Evolutionary conservation across 148 eudicot genomes (phyloP).

Genomic region (Chenopodium berlandieri): DNA sequence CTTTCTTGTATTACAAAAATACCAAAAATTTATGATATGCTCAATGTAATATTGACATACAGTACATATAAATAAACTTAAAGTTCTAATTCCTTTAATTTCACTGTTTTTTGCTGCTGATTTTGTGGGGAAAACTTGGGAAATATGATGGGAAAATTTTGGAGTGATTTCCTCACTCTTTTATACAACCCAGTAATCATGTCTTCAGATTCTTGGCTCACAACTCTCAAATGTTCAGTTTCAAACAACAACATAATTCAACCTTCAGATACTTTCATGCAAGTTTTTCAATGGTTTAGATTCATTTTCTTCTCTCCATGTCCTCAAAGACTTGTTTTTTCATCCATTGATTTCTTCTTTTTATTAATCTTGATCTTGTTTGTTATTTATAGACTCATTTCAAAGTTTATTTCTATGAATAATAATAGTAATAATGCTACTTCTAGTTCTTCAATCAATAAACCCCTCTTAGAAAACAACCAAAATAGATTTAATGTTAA

Average conservation of each 20-base stretch:
- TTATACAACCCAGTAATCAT: neutral
- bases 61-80: too few species aligned
- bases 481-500: conserved; percentile 12
- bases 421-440: neutral
- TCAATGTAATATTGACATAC: too few species aligned
- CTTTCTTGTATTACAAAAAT: too few species aligned
- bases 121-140: neutral
- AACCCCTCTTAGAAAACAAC: conserved; percentile 42
- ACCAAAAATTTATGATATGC: too few species aligned
- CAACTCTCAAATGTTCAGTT: conserved; percentile 42
- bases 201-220: conserved; percentile 44
- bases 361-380: conserved; percentile 32
- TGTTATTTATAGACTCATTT: conserved; percentile 31
- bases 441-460: conserved; percentile 25
- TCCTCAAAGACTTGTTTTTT: conserved; percentile 48
- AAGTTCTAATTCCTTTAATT: too few species aligned
- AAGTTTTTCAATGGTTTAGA: conserved; percentile 38
- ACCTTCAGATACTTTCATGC: conserved; percentile 22
- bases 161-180: neutral
- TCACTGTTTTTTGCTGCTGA: neutral
- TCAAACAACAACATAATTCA: conserved; percentile 24
- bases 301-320: conserved; percentile 57
- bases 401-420: conserved; percentile 24
- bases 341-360: conserved; percentile 41
- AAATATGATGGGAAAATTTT: neutral